Evolutionary conservation across 2,329 filamentous ascomycete genomes (phyloP).

Genomic region (Arthrobotrys conoides): DNA sequence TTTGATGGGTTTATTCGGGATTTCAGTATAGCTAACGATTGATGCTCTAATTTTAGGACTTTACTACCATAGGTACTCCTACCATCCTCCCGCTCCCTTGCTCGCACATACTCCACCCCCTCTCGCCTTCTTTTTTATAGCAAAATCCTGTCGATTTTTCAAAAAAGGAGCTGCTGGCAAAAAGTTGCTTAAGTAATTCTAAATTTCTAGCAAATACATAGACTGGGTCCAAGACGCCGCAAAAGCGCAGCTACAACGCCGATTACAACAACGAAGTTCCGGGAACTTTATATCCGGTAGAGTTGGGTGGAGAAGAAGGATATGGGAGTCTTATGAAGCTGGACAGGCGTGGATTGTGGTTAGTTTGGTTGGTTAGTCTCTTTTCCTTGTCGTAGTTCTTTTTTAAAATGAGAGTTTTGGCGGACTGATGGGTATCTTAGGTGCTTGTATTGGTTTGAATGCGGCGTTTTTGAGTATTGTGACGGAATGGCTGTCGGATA

Average conservation of each 20-base stretch:
- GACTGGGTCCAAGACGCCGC: slow-evolving; percentile 99
- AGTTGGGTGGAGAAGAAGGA: slow-evolving; percentile 81
- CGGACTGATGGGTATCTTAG: slow-evolving; percentile 64
- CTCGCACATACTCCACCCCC: slow-evolving; percentile 10
- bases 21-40: slow-evolving; percentile 11
- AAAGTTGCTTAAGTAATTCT: slow-evolving; percentile 65
- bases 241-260: slow-evolving; percentile 86
- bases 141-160: not conserved
- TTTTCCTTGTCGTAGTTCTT: not conserved
- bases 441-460: slow-evolving; percentile 91
- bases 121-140: not conserved
- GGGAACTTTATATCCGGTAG: slow-evolving; percentile 80
- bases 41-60: slow-evolving; percentile 75
- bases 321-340: slow-evolving; percentile 91
- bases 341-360: slow-evolving; percentile 98
- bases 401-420: not conserved
- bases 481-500: slow-evolving; percentile 95
- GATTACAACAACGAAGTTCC: slow-evolving; percentile 79
- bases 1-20: not conserved
- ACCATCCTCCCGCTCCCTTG: slow-evolving; percentile 48
- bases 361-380: slow-evolving; percentile 79
- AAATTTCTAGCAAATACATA: slow-evolving; percentile 67
- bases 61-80: slow-evolving; percentile 84
- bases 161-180: slow-evolving; percentile 49
- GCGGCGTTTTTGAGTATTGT: slow-evolving; percentile 94